A percentile compares a stretch with the other conserved stretches of the same genome.
These are phyloP conservation scores for Yarrowia deformans DNA, from an alignment of 805 yeast species.

Conservation along the genomic window DNA sequence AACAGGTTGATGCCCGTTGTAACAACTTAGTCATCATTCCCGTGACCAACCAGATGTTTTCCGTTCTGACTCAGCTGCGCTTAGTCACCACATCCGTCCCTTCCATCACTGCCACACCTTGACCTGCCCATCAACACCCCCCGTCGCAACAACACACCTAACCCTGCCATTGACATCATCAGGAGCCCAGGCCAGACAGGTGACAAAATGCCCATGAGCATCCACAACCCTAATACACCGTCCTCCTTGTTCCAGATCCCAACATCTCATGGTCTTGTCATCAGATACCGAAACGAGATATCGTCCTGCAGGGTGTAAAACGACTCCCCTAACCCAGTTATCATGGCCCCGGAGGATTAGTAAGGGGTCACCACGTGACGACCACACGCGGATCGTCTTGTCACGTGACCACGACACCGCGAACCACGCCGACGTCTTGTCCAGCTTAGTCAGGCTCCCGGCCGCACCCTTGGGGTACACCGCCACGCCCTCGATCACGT, in stretches of 20 bases:
- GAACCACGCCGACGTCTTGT: slow-evolving; percentile 57
- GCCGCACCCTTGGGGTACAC: slow-evolving; percentile 56
- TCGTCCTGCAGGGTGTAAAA: slow-evolving; percentile 77
- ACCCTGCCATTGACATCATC: slow-evolving; percentile 55
- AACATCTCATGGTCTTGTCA: slow-evolving; percentile 74
- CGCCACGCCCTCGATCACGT: slow-evolving; percentile 76
- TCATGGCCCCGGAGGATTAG: slow-evolving; percentile 74
- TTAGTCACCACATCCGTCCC: not conserved
- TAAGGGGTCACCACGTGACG: slow-evolving; percentile 66
- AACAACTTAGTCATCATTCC: too few species aligned
- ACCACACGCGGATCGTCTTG: slow-evolving; percentile 76
- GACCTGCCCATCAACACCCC: slow-evolving; percentile 65
- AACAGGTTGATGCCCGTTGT: too few species aligned
- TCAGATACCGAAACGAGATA: slow-evolving; percentile 76
- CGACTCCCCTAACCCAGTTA: slow-evolving; percentile 81
- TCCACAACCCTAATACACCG: slow-evolving; percentile 61
- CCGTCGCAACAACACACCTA: slow-evolving; percentile 70
- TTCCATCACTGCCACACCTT: slow-evolving; percentile 59
- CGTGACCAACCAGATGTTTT: too few species aligned
- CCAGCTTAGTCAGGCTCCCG: slow-evolving; percentile 44
- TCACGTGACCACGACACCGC: slow-evolving; percentile 84
- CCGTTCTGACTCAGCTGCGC: not conserved
- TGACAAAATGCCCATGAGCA: slow-evolving; percentile 79
- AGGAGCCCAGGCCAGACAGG: slow-evolving; percentile 56
- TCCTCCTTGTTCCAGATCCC: slow-evolving; percentile 67